Evolutionary conservation across 306 rosid species (phyloP), one percentile per base, ranked within the genome.

Genomic region (Corylus avellana): DNA sequence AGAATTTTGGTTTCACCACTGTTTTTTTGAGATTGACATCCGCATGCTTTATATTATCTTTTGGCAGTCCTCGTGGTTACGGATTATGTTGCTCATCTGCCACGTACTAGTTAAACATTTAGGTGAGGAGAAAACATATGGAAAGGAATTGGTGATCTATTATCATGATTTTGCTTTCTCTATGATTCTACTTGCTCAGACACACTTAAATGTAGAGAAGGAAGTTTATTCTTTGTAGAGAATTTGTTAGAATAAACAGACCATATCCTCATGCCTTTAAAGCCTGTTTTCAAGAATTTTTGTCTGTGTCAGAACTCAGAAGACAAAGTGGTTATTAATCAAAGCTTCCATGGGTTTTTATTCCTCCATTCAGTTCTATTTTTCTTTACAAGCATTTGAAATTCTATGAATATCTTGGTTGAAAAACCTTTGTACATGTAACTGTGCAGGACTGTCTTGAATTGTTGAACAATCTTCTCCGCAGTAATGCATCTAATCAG

Each of bases 361-460:
- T 27, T 48, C 48, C 17, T 27, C 14, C 4, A 49, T 17, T 53
- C 29, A 17, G n/a, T 49, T 29, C 14, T 53, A 53, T 53, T 29
- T 49, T 25, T 70, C 73, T 59, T 64, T 47, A 58, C 79, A 74
- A 72, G 76, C 64, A 42, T n/a, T 63, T 42, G 4, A 64, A 79
- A 66, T 49, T 58, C 66, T 58, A 8, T 72, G 61, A 77, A 79
- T 51, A 12, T 84, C 78, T 70, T 79, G 73, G 82, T 76, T 75
- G 69, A 63, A 73, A 59, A 69, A 81, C 80, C 83, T 62, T 86
- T 80, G 77, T 70, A 12, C 69, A 18, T 78, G 42, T 73, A 80
- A 69, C 75, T 80, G 56, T 76, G 70, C 95, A 94, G 98, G 98
- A 94, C 85, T 94, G 93, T 75, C 88, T 94, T 67, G 97, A 92